These are phyloP conservation scores for Echinochloa phyllopogon DNA, from an alignment of 176 grass and related monocot genomes.

Conservation along the genomic window DNA sequence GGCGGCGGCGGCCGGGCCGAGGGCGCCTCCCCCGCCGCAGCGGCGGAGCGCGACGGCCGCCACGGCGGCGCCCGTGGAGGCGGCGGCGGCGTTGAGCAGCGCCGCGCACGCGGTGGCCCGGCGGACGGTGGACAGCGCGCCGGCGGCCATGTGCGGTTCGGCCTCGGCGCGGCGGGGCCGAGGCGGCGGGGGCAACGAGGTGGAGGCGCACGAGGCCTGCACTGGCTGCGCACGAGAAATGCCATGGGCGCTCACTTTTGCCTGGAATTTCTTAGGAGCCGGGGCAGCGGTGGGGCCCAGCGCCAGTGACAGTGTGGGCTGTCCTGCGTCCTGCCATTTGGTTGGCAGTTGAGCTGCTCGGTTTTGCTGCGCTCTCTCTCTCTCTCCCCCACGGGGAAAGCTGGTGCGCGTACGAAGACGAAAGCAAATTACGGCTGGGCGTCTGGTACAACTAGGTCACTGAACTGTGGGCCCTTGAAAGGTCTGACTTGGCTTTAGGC, in stretches of 20 bases:
- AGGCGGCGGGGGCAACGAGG: constrained; percentile 29
- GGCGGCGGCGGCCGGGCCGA: constrained; percentile 35
- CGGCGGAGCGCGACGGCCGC: constrained; percentile 30
- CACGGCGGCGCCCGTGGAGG: constrained; percentile 47
- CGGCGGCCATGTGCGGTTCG: constrained; percentile 6
- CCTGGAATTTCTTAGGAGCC: neutral
- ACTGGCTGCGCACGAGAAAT: constrained; percentile 19
- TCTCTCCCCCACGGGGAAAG: neutral
- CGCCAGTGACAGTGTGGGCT: neutral
- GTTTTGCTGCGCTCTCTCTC: constrained; percentile 7
- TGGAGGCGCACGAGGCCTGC: constrained; percentile 17
- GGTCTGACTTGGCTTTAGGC: neutral
- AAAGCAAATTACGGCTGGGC: neutral
- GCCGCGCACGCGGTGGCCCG: constrained; percentile 53
- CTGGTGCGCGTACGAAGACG: neutral
- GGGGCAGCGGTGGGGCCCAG: neutral
- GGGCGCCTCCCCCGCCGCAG: constrained; percentile 12
- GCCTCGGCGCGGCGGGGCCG: neutral
- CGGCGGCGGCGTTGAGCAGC: constrained; percentile 57
- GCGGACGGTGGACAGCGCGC: constrained; percentile 52
- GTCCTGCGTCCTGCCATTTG: neutral
- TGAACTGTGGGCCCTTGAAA: accelerated
- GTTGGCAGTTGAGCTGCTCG: constrained; percentile 45
- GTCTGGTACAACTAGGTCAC: neutral
- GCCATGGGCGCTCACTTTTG: neutral